A percentile compares a stretch with the other conserved stretches of the same genome.
phyloP scores from a whole-genome alignment of 2,329 filamentous ascomycete species.

The Cercospora zeae-maydis region DNA sequence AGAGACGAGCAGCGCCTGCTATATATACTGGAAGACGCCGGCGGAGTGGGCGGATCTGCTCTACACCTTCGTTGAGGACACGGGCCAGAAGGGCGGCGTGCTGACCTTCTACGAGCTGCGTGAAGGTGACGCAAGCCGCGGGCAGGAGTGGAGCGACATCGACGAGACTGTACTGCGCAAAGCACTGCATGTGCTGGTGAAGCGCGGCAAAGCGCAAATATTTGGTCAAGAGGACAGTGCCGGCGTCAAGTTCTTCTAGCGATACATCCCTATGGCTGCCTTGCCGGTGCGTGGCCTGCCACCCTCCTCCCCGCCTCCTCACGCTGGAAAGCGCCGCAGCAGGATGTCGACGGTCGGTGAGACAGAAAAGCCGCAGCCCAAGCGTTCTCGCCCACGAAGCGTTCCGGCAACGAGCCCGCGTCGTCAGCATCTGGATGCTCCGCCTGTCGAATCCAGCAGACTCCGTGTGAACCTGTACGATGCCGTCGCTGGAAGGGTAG shows the following conservation, averaged over 20 bases:
- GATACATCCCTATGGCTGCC: background rate
- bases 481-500: slow-evolving; percentile 61
- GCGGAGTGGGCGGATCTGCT: slow-evolving; percentile 86
- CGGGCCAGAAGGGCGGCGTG: slow-evolving; percentile 82
- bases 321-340: slow-evolving; percentile 9
- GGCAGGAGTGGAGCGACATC: slow-evolving; percentile 50
- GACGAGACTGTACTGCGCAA: slow-evolving; percentile 76
- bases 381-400: slow-evolving; percentile 4
- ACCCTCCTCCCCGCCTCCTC: background rate
- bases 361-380: slow-evolving; percentile 4
- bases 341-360: slow-evolving; percentile 10
- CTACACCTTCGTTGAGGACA: slow-evolving; percentile 76
- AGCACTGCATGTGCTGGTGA: slow-evolving; percentile 76
- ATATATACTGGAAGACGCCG: slow-evolving; percentile 79
- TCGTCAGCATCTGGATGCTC: background rate
- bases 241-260: slow-evolving; percentile 94
- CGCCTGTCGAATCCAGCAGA: slow-evolving; percentile 3
- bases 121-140: slow-evolving; percentile 75
- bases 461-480: slow-evolving; percentile 59
- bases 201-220: slow-evolving; percentile 86
- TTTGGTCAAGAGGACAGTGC: slow-evolving; percentile 85
- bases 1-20: slow-evolving; percentile 56
- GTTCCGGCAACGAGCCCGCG: background rate
- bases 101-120: slow-evolving; percentile 88
- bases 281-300: slow-evolving; percentile 1